Conservation (phyloP, 2,329 filamentous ascomycete species). For the Botrytis pseudocinerea region DNA sequence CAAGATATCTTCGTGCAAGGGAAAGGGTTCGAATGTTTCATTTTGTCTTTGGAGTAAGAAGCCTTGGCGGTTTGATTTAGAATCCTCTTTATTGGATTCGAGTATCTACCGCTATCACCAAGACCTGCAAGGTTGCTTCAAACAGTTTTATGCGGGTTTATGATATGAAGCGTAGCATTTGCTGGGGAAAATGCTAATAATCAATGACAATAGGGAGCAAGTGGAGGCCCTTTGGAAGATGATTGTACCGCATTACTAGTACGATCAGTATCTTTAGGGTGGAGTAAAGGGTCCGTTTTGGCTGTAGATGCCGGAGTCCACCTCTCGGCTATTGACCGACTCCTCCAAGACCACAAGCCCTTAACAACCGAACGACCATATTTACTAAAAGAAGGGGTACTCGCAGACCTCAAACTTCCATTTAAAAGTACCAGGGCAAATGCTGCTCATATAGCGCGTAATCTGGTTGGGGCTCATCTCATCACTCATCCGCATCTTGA, state of each 20-base stretch:
- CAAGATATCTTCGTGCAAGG: not conserved
- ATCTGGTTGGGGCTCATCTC: slow-evolving; percentile 82
- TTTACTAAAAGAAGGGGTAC: slow-evolving; percentile 68
- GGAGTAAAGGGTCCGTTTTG: slow-evolving; percentile 79
- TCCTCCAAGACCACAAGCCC: slow-evolving; percentile 56
- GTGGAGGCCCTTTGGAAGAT: slow-evolving; percentile 86
- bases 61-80: slow-evolving; percentile 36
- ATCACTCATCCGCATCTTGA: slow-evolving; percentile 98
- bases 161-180: not conserved
- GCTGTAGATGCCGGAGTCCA: slow-evolving; percentile 95
- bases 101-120: not conserved
- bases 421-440: slow-evolving; percentile 70
- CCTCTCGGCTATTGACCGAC: slow-evolving; percentile 78
- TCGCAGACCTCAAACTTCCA: slow-evolving; percentile 74
- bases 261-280: slow-evolving; percentile 74
- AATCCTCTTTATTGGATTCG: not conserved
- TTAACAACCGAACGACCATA: slow-evolving; percentile 49
- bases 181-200: not conserved
- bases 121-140: not conserved
- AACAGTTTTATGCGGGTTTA: not conserved
- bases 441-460: slow-evolving; percentile 74
- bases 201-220: slow-evolving; percentile 66
- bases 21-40: not conserved
- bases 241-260: slow-evolving; percentile 86
- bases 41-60: not conserved